A percentile compares a stretch with the other conserved stretches of the same genome.
phyloP scores from a whole-genome alignment of 257 asterid genomes.

The Solanum ossicruentum region DNA sequence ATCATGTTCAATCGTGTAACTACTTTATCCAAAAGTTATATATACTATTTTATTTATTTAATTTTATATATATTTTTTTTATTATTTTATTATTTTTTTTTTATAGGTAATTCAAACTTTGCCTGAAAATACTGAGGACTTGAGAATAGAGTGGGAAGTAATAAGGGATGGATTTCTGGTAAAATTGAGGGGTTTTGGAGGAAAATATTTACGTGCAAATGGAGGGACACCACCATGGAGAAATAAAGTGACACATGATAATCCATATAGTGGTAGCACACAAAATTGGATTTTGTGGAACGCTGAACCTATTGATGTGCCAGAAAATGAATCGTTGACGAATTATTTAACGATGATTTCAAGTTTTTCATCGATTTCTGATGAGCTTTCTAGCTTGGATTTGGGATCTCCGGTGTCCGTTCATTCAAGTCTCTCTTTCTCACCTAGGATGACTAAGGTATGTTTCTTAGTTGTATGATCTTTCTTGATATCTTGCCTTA shows the following conservation, averaged over 20 bases:
- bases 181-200: constrained; percentile 39
- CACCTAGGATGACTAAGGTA: constrained; percentile 56
- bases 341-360: constrained; percentile 71
- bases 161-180: constrained; percentile 78
- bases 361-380: constrained; percentile 69
- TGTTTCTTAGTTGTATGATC: not conserved
- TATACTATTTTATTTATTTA: not conserved
- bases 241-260: constrained; percentile 71
- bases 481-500: not conserved
- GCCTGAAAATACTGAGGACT: constrained; percentile 26
- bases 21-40: not conserved
- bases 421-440: constrained; percentile 32
- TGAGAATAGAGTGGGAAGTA: constrained; percentile 63
- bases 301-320: constrained; percentile 56
- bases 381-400: constrained; percentile 59
- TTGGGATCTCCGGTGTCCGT: constrained; percentile 51
- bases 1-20: not conserved
- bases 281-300: constrained; percentile 72
- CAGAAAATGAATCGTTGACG: constrained; percentile 49
- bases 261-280: constrained; percentile 32
- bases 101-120: constrained; percentile 14
- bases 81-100: no score
- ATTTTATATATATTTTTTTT: not conserved
- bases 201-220: constrained; percentile 69
- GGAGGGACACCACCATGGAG: constrained; percentile 99